Conservation (phyloP, 805 yeast species). For the Ogataea angusta region DNA sequence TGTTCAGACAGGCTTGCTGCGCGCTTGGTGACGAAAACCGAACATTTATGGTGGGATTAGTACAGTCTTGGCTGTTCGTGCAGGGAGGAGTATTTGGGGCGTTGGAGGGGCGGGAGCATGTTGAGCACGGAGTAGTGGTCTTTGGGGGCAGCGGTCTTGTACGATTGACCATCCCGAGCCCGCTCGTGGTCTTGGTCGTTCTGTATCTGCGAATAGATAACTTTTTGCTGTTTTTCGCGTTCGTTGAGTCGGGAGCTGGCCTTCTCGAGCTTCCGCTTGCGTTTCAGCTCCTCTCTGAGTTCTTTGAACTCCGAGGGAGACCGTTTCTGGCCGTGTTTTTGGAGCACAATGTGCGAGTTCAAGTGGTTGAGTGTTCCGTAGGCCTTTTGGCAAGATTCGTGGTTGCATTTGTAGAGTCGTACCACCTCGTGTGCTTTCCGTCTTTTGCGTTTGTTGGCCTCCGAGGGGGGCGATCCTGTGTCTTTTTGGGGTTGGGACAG, state of each 20-base stretch:
- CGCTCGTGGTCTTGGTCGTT: constrained; percentile 6
- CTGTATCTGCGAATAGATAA: constrained; percentile 2
- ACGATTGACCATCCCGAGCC: not conserved
- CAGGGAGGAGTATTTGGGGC: constrained; percentile 8
- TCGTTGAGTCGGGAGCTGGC: constrained; percentile 17
- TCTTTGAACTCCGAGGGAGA: constrained; percentile 53
- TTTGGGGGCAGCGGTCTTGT: constrained; percentile 5
- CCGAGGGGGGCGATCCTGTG: constrained; percentile 1
- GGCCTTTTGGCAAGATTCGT: constrained; percentile 45
- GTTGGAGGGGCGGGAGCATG: constrained; percentile 16
- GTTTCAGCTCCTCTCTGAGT: constrained; percentile 41
- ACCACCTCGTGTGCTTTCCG: constrained; percentile 55
- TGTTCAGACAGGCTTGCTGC: constrained; percentile 9
- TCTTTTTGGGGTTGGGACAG: constrained; percentile 2
- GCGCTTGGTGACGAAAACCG: constrained; percentile 16
- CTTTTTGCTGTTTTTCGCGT: constrained; percentile 10
- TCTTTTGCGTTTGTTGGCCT: constrained; percentile 43
- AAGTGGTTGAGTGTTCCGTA: constrained; percentile 61
- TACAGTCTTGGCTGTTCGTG: constrained; percentile 5
- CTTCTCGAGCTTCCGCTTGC: constrained; percentile 26
- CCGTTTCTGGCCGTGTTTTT: constrained; percentile 53
- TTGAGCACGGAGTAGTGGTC: constrained; percentile 12
- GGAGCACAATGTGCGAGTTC: constrained; percentile 52
- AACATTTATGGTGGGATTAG: constrained; percentile 10
- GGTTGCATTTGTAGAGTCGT: constrained; percentile 49